phyloP scores from a whole-genome alignment of 306 rosid species.

The Hylodesmum podocarpum region DNA sequence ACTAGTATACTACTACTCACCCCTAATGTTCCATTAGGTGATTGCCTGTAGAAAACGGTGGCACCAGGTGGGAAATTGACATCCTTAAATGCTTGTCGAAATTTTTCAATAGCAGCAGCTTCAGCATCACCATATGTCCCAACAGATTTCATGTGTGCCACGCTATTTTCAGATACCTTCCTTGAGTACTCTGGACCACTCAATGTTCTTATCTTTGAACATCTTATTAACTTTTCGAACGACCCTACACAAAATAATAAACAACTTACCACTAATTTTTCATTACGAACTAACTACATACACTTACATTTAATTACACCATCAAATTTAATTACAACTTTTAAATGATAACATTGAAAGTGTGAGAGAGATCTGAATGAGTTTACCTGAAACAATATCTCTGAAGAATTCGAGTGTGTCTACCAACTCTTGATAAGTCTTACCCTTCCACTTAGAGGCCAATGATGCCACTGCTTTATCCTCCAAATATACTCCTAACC shows the following conservation, averaged over 20 bases:
- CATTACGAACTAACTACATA: too few species aligned
- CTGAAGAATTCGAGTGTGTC: slow-evolving; percentile 63
- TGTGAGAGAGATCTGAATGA: too few species aligned
- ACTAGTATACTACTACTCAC: too few species aligned
- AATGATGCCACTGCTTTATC: slow-evolving; percentile 55
- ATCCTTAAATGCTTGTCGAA: slow-evolving; percentile 43
- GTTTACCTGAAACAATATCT: slow-evolving; percentile 55
- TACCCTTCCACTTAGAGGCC: slow-evolving; percentile 70
- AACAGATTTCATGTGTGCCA: slow-evolving; percentile 53
- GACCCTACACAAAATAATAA: too few species aligned
- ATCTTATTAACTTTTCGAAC: slow-evolving; percentile 63
- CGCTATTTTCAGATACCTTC: slow-evolving; percentile 69
- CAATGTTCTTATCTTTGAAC: slow-evolving; percentile 48
- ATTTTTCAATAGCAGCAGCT: slow-evolving; percentile 57
- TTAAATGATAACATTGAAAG: too few species aligned
- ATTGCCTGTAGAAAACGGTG: slow-evolving; percentile 67
- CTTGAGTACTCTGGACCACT: slow-evolving; percentile 58
- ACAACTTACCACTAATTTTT: too few species aligned
- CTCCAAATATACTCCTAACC: slow-evolving; percentile 81
- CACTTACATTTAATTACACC: too few species aligned
- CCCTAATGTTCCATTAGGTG: slow-evolving; percentile 59
- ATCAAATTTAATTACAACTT: too few species aligned
- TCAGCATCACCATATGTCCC: slow-evolving; percentile 73
- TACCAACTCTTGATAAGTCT: slow-evolving; percentile 42
- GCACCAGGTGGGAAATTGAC: slow-evolving; percentile 60